Evolutionary conservation across 2,329 filamentous ascomycete species (phyloP).

Genomic region (Fusarium subtropicale): DNA sequence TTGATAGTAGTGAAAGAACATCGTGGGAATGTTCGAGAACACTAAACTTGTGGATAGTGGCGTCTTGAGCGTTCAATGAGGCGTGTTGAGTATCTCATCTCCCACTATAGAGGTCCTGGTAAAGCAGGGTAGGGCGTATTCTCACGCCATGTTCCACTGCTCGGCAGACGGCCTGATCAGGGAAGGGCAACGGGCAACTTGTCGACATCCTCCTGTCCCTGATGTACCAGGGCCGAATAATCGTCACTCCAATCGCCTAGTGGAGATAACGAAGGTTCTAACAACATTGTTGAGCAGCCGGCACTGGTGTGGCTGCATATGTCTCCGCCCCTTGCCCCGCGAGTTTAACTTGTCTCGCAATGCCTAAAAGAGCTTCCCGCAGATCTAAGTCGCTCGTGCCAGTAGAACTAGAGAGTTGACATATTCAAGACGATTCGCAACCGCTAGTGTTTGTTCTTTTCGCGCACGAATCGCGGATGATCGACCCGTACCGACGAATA

Average conservation of each 20-base stretch:
- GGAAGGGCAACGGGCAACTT: conserved; percentile 27
- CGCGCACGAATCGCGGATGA: neutral
- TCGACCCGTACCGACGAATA: neutral
- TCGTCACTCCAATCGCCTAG: neutral
- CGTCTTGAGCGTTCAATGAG: conserved; percentile 36
- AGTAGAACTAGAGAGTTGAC: neutral
- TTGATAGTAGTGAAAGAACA: conserved; percentile 28
- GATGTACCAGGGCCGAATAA: neutral
- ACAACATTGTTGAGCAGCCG: neutral
- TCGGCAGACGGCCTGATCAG: conserved; percentile 34
- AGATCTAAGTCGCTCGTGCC: neutral
- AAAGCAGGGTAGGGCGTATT: conserved; percentile 21
- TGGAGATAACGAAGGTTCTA: neutral
- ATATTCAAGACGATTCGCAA: neutral
- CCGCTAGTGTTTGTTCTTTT: neutral
- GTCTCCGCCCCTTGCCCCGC: neutral
- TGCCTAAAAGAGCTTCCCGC: neutral
- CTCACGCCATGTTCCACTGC: conserved; percentile 39
- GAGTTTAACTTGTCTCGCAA: neutral
- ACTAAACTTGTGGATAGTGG: conserved; percentile 31
- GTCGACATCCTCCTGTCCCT: neutral
- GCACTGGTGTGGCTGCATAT: neutral
- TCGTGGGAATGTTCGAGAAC: conserved; percentile 37
- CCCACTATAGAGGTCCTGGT: conserved; percentile 32
- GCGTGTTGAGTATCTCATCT: conserved; percentile 39